These are phyloP conservation scores for Parathielavia appendiculata DNA, from an alignment of 495 filamentous ascomycete species.

Conservation along the genomic window DNA sequence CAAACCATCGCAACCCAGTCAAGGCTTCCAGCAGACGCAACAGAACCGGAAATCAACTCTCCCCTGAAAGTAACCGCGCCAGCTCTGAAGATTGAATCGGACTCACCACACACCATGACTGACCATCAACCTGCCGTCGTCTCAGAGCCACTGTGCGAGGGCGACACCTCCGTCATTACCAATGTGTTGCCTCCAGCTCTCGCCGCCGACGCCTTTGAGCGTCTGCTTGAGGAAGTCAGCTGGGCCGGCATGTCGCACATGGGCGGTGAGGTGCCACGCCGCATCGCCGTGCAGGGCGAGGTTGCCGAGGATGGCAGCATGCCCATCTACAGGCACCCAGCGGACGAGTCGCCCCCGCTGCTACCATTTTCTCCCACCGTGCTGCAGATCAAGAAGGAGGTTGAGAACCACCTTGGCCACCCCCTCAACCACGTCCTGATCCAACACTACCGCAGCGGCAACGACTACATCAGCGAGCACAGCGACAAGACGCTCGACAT, in stretches of 20 bases:
- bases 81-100: slow-evolving; percentile 16
- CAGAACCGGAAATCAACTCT: neutral
- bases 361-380: slow-evolving; percentile 70
- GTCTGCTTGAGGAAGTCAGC: slow-evolving; percentile 65
- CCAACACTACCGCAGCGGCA: slow-evolving; percentile 83
- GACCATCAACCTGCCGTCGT: slow-evolving; percentile 7
- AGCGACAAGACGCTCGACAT: slow-evolving; percentile 97
- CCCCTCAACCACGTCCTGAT: slow-evolving; percentile 89
- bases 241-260: slow-evolving; percentile 94
- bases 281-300: slow-evolving; percentile 86
- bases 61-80: neutral
- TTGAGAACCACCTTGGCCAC: slow-evolving; percentile 69
- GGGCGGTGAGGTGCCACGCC: slow-evolving; percentile 83
- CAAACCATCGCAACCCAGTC: neutral
- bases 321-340: slow-evolving; percentile 90
- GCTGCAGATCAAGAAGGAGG: slow-evolving; percentile 56
- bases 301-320: slow-evolving; percentile 66
- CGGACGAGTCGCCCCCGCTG: slow-evolving; percentile 81
- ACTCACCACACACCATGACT: slow-evolving; percentile 14
- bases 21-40: neutral
- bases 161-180: slow-evolving; percentile 72
- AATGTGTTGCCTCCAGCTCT: slow-evolving; percentile 55
- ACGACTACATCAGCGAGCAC: slow-evolving; percentile 96
- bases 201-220: slow-evolving; percentile 60
- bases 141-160: slow-evolving; percentile 53